Conservation (phyloP, 805 yeast species). For the Hyphopichia homilentoma region DNA sequence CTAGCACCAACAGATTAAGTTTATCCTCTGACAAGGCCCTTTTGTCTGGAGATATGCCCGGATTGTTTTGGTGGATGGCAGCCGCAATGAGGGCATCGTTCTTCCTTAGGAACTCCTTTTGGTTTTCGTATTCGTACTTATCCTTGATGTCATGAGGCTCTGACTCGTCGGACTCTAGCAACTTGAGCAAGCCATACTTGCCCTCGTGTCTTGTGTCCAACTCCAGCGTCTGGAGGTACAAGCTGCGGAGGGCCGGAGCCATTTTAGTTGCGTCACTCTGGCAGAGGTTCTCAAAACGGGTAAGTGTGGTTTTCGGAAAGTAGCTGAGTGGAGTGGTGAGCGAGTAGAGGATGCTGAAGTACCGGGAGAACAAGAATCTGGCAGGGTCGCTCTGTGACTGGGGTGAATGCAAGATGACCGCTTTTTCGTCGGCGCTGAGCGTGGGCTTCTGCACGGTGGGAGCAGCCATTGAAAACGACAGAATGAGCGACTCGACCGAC, state of each 20-base stretch:
- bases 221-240: slow-evolving; percentile 30
- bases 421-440: too few species aligned
- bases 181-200: slow-evolving; percentile 19
- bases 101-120: slow-evolving; percentile 16
- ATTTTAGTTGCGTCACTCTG: slow-evolving; percentile 13
- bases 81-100: slow-evolving; percentile 10
- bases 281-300: slow-evolving; percentile 44
- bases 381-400: slow-evolving; percentile 20
- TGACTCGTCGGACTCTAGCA: slow-evolving; percentile 9
- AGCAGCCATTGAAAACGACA: slow-evolving; percentile 13
- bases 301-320: slow-evolving; percentile 46
- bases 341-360: slow-evolving; percentile 35
- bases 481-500: neutral
- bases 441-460: slow-evolving; percentile 4
- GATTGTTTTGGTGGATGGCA: slow-evolving; percentile 12
- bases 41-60: neutral
- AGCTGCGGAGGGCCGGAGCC: slow-evolving; percentile 20
- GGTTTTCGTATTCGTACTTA: slow-evolving; percentile 19
- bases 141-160: slow-evolving; percentile 2
- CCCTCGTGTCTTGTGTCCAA: slow-evolving; percentile 44
- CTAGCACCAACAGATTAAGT: slow-evolving; percentile 25
- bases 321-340: slow-evolving; percentile 38
- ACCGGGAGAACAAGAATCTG: slow-evolving; percentile 28
- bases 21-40: slow-evolving; percentile 10
- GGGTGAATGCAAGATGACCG: slow-evolving; percentile 8